Evolutionary conservation across 163 green algal species (phyloP).

Genomic region (Smithsoniella earleae): DNA sequence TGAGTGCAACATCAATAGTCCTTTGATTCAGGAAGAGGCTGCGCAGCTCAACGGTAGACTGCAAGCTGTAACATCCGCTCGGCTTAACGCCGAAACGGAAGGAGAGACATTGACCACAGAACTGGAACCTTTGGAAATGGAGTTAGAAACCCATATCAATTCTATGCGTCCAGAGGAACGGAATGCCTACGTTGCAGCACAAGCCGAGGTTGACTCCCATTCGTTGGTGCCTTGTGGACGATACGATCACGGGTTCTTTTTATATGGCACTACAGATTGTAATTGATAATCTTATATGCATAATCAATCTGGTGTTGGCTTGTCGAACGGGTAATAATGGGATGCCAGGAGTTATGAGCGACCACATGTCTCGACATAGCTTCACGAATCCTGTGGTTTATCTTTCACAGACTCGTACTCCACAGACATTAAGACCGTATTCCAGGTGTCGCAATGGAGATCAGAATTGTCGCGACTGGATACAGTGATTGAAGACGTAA

Average conservation of each 20-base stretch:
- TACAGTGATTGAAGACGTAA: not conserved
- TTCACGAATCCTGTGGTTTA: too few species aligned
- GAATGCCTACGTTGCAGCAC: constrained; percentile 1
- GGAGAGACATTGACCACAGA: not conserved
- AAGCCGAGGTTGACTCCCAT: constrained; percentile 6
- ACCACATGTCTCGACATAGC: too few species aligned
- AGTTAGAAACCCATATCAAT: not conserved
- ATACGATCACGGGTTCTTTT: too few species aligned
- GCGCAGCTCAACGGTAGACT: not conserved
- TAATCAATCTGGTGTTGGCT: too few species aligned
- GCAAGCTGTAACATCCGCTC: constrained; percentile 5
- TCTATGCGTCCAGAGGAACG: constrained; percentile 9
- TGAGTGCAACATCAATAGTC: not conserved
- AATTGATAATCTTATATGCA: too few species aligned
- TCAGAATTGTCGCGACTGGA: constrained; percentile 1
- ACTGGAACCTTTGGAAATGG: not conserved
- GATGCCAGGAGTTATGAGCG: too few species aligned
- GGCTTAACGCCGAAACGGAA: not conserved
- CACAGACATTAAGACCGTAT: too few species aligned
- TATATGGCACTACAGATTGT: too few species aligned
- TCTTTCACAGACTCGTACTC: too few species aligned
- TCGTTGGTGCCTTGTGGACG: too few species aligned
- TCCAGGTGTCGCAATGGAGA: constrained; percentile 12
- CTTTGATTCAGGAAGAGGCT: constrained; percentile 12
- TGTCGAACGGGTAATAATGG: too few species aligned